Evolutionary conservation across 176 grass and related monocot species (phyloP).

Genomic region (Dactylis glomerata): DNA sequence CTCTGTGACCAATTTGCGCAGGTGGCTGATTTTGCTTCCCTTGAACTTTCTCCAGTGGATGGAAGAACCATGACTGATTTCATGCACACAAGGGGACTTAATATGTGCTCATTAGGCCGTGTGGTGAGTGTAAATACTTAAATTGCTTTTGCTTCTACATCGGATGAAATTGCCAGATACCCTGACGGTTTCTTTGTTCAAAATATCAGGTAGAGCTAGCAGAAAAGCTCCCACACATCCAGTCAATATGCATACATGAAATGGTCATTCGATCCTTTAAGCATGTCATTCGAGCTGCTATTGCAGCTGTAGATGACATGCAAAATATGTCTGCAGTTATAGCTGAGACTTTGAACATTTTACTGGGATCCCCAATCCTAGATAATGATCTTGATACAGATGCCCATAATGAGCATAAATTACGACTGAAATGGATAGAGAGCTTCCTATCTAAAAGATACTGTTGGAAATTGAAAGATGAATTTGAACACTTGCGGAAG

Average conservation of each 20-base stretch:
- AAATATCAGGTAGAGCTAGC: constrained; percentile 85
- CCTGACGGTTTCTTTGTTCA: constrained; percentile 20
- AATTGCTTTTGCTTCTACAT: constrained; percentile 18
- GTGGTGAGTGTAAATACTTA: constrained; percentile 60
- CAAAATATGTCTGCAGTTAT: constrained; percentile 65
- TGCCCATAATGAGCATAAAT: constrained; percentile 45
- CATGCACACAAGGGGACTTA: constrained; percentile 97
- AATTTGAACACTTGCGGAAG: constrained; percentile 85
- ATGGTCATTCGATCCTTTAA: constrained; percentile 98
- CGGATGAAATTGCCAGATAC: constrained; percentile 6
- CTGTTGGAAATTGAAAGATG: constrained; percentile 72
- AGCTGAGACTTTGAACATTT: constrained; percentile 88
- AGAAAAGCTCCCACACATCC: constrained; percentile 93
- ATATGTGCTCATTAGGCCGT: constrained; percentile 82
- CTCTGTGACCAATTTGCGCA: constrained; percentile 26
- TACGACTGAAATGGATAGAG: constrained; percentile 73
- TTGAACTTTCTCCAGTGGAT: constrained; percentile 99
- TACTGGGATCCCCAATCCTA: constrained; percentile 62
- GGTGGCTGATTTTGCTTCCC: constrained; percentile 99
- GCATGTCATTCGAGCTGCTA: constrained; percentile 82
- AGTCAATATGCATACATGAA: constrained; percentile 99
- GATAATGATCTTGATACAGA: constrained; percentile 41
- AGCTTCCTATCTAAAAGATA: constrained; percentile 87
- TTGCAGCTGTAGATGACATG: constrained; percentile 75
- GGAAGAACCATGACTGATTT: constrained; percentile 98